Evolutionary conservation across 345 rosid genomes (phyloP).

Genomic region (Heritiera littoralis): DNA sequence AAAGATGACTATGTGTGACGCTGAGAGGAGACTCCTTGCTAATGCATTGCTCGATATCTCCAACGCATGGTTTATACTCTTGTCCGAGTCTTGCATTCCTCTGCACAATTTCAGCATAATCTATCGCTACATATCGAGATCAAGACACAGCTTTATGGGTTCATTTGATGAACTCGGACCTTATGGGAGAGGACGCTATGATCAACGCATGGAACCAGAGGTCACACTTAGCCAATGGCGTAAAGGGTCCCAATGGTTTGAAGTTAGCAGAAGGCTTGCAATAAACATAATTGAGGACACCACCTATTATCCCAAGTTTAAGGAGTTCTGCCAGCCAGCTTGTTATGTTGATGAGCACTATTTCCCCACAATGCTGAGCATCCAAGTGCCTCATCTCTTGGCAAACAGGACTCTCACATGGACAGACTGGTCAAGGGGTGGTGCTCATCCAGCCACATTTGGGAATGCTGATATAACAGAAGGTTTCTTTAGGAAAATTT

Average conservation of each 20-base stretch:
- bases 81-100: conserved; percentile 92
- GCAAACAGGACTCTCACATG: conserved; percentile 79
- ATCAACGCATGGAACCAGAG: conserved; percentile 60
- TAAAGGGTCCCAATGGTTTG: conserved; percentile 97
- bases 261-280: conserved; percentile 69
- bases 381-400: conserved; percentile 53
- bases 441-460: conserved; percentile 89
- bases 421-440: conserved; percentile 93
- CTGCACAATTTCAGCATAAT: conserved; percentile 68
- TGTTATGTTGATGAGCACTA: conserved; percentile 94
- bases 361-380: conserved; percentile 84
- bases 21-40: conserved; percentile 86
- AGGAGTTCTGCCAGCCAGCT: conserved; percentile 62
- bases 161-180: conserved; percentile 76
- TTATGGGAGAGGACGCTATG: conserved; percentile 79
- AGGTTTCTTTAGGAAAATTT: conserved; percentile 53
- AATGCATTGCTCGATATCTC: conserved; percentile 87
- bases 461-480: conserved; percentile 58
- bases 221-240: conserved; percentile 80
- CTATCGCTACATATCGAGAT: conserved; percentile 60
- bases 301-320: conserved; percentile 73
- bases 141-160: conserved; percentile 75
- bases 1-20: conserved; percentile 89
- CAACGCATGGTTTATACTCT: conserved; percentile 84
- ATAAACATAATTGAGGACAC: conserved; percentile 58